Conservation (phyloP, 768 basidiomycete species). For the Suillus hirtellus region DNA sequence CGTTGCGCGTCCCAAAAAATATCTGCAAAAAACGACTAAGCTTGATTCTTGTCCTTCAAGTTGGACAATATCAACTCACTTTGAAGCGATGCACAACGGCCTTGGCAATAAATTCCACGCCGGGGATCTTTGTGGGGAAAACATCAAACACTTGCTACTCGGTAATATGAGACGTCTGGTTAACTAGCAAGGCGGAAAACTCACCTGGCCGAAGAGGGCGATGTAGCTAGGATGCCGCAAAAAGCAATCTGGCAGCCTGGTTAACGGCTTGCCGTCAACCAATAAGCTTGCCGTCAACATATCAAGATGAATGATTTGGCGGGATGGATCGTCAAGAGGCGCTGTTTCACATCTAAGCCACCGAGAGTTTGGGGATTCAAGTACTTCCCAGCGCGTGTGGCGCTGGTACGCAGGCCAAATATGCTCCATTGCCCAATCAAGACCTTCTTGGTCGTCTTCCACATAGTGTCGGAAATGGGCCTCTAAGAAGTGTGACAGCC, state of each 20-base stretch:
- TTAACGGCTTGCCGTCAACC: conserved; percentile 41
- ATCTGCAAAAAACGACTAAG: neutral
- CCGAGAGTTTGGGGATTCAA: conserved; percentile 22
- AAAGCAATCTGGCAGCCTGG: conserved; percentile 39
- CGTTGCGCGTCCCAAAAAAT: neutral
- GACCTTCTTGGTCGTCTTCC: conserved; percentile 17
- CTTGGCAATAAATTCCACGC: conserved; percentile 36
- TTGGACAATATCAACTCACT: conserved; percentile 15
- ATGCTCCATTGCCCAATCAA: conserved; percentile 30
- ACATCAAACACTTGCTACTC: conserved; percentile 32
- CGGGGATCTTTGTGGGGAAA: conserved; percentile 34
- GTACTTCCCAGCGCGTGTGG: conserved; percentile 26
- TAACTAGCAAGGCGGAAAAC: conserved; percentile 10
- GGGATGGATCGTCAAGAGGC: conserved; percentile 7
- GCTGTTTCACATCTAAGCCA: conserved; percentile 32
- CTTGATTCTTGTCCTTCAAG: neutral
- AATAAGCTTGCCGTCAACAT: conserved; percentile 42
- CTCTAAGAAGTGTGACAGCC: conserved; percentile 34
- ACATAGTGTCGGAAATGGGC: conserved; percentile 18
- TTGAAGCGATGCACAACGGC: conserved; percentile 19
- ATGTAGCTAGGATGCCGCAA: conserved; percentile 33
- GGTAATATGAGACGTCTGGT: neutral
- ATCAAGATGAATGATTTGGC: conserved; percentile 40
- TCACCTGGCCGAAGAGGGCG: conserved; percentile 39
- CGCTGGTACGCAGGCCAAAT: conserved; percentile 34